These are phyloP conservation scores for Metroxylon sagu DNA, from an alignment of 176 grass and related monocot species.

Conservation along the genomic window DNA sequence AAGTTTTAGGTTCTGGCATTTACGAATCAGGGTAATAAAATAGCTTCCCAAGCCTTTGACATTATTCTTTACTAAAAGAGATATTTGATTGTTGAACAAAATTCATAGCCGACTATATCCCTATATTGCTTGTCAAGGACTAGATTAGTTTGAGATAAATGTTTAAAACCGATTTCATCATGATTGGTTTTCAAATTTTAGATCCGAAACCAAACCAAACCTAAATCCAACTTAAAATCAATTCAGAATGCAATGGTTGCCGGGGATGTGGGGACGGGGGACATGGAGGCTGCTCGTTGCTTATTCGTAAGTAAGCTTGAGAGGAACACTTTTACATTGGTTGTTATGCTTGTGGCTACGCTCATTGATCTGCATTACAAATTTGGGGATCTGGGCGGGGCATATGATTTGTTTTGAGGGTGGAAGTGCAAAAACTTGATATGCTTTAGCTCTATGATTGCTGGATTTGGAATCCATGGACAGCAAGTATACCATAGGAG, in stretches of 20 bases:
- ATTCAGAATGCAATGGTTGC: slow-evolving; percentile 29
- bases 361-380: slow-evolving; percentile 39
- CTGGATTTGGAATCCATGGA: slow-evolving; percentile 30
- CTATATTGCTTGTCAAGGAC: too few relatives aligned
- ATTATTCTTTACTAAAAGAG: too few relatives aligned
- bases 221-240: background rate
- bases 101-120: too few relatives aligned
- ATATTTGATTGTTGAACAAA: too few relatives aligned
- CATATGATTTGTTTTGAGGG: slow-evolving; percentile 24
- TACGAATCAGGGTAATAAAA: too few relatives aligned
- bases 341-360: slow-evolving; percentile 27
- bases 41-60: too few relatives aligned
- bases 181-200: too few relatives aligned
- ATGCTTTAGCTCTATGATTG: slow-evolving; percentile 38
- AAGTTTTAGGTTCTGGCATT: too few relatives aligned
- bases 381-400: slow-evolving; percentile 26
- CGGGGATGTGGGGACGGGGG: slow-evolving; percentile 7
- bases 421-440: slow-evolving; percentile 34
- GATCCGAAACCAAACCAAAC: slow-evolving; percentile 13
- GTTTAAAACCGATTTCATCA: too few relatives aligned
- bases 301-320: slow-evolving; percentile 27
- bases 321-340: slow-evolving; percentile 12
- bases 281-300: slow-evolving; percentile 11
- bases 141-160: too few relatives aligned
- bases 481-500: slow-evolving; percentile 21